phyloP scores from a whole-genome alignment of 2,329 filamentous ascomycete genomes.

The Tolypocladium ophioglossoides region DNA sequence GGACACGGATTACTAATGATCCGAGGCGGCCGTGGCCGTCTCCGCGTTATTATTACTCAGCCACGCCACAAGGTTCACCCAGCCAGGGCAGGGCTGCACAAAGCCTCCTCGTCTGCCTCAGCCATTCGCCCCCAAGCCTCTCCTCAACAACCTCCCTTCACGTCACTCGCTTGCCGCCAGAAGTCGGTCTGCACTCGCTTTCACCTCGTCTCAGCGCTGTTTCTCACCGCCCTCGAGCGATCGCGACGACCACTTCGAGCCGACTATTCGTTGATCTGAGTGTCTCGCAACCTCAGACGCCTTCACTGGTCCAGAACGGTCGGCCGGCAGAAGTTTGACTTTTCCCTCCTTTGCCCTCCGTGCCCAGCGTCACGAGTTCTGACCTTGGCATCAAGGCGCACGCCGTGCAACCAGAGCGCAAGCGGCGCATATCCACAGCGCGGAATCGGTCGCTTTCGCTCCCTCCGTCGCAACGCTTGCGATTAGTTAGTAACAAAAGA shows the following conservation, averaged over 20 bases:
- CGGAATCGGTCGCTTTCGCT: not conserved
- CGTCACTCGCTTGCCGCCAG: constrained; percentile 21
- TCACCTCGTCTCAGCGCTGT: constrained; percentile 7
- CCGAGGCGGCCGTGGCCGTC: not conserved
- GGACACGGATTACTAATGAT: not conserved
- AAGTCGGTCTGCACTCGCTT: constrained; percentile 22
- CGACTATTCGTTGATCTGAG: constrained; percentile 27
- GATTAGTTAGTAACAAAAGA: not conserved
- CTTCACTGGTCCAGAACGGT: constrained; percentile 49
- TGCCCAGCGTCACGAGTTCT: not conserved
- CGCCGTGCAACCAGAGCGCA: not conserved
- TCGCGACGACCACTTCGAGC: constrained; percentile 19
- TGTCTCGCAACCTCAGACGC: constrained; percentile 36
- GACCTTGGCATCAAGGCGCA: not conserved
- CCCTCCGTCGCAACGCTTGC: not conserved
- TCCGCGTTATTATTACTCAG: not conserved
- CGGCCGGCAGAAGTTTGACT: constrained; percentile 17
- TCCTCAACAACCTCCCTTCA: constrained; percentile 14
- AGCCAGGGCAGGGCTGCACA: not conserved
- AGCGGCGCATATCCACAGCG: not conserved
- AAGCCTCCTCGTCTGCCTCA: constrained; percentile 5
- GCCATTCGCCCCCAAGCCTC: constrained; percentile 8
- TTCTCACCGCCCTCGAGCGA: constrained; percentile 10
- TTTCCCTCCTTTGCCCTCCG: not conserved
- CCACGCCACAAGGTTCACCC: not conserved